A percentile compares a stretch with the other conserved stretches of the same genome.
Evolutionary conservation across 164 flowering plant genomes (phyloP).

Genomic region (Chloranthus sessilifolius): DNA sequence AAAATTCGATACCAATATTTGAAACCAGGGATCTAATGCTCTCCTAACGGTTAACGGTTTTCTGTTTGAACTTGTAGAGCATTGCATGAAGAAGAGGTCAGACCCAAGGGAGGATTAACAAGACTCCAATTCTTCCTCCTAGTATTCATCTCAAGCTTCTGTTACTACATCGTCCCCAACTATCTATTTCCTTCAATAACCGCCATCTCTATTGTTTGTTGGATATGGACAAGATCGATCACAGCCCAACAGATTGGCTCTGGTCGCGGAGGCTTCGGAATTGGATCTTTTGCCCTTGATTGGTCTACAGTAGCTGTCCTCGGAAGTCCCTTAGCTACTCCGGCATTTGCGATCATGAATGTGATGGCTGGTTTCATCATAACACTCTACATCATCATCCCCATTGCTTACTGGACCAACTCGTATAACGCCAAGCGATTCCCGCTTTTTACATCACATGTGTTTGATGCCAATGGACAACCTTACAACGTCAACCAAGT

Average conservation of each 20-base stretch:
- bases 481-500: constrained; percentile 33
- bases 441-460: constrained; percentile 42
- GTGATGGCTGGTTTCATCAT: constrained; percentile 36
- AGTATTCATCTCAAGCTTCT: constrained; percentile 42
- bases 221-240: constrained; percentile 31
- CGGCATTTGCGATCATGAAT: constrained; percentile 47
- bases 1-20: too few relatives aligned
- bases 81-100: constrained; percentile 45
- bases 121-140: constrained; percentile 56
- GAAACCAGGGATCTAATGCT: too few relatives aligned
- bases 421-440: constrained; percentile 42
- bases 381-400: constrained; percentile 32
- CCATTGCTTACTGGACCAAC: constrained; percentile 50
- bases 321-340: constrained; percentile 55
- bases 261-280: constrained; percentile 45
- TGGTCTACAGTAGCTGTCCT: constrained; percentile 51
- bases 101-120: constrained; percentile 44
- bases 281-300: constrained; percentile 54
- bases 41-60: too few relatives aligned
- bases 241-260: constrained; percentile 61
- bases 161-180: constrained; percentile 25
- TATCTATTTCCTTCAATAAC: constrained; percentile 51
- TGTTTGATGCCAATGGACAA: constrained; percentile 34
- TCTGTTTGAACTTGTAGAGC: constrained; percentile 41
- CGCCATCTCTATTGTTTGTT: constrained; percentile 49